Evolutionary conservation across 129 eudicot species (phyloP), one percentile per base, ranked within the genome.

Genomic region (Ambrosia artemisiifolia): DNA sequence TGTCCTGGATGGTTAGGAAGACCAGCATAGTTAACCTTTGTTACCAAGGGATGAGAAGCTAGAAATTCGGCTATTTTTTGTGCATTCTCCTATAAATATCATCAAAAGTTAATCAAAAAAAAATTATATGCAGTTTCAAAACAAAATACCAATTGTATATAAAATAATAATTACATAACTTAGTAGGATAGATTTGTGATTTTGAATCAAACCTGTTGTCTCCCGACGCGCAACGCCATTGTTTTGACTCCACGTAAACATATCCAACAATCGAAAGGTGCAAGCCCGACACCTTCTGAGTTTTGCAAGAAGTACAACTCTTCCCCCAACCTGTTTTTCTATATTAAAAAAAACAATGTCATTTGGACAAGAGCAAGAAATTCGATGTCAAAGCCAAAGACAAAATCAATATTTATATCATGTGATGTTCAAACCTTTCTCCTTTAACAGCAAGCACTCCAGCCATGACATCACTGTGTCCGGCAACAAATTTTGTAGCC

Each of bases 381-480:
- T 10, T 6, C 44, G 28, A 24, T 24, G 28, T 24, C 28, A 40
- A 40, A 40, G 44, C 9, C 44, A 24, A 24, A 24, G 28, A 24
- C 28, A 40, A 40, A 40, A 40, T 40, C 44, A 40, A 40, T 40
- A 40, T 10, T 40, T 40, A 40, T 38, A 38, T 38, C 43, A 38
- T 40, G 44, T 10, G 9, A 40, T 40, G 44, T 59, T 63, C 61
- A 49, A 46, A 95, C 99, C 96, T 95, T 83, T 95, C 97, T 76
- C 97, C 97, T 72, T 79, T 91, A 24, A 95, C 80, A 67, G 97
- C 84, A 74, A 95, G 96, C 65, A 91, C 88, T 51, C 99, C 99
- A 2, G 96, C 99, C 99, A 95, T 95, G 75, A 91, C 85, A 74
- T 95, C 99, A 86, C 99, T 95, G 65, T 95, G 99, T 33, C 99